These are phyloP conservation scores for Nemania sp. DNA, from an alignment of 2,329 filamentous ascomycete species.

Conservation along the genomic window DNA sequence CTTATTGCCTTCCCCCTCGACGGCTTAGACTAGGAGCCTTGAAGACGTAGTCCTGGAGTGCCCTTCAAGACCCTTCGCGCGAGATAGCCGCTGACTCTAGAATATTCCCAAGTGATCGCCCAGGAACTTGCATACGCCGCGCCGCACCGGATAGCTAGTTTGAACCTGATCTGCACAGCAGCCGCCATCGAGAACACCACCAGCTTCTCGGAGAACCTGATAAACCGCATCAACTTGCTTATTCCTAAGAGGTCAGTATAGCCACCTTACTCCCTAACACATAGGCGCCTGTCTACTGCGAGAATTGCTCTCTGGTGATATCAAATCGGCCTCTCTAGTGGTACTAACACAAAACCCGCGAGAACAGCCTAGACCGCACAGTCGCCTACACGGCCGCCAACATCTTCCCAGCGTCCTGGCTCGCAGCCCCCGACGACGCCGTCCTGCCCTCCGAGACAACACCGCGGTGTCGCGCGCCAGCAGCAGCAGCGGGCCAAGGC, in stretches of 20 bases:
- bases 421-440: conserved; percentile 70
- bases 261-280: not conserved
- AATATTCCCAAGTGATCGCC: conserved; percentile 71
- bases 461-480: conserved; percentile 53
- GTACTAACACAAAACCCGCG: conserved; percentile 7
- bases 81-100: conserved; percentile 4
- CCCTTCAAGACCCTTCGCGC: conserved; percentile 48
- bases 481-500: conserved; percentile 39
- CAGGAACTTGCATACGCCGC: conserved; percentile 77
- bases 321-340: not conserved
- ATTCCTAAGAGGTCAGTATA: conserved; percentile 68
- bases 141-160: conserved; percentile 65
- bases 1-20: not conserved
- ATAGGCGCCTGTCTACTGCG: too few species aligned
- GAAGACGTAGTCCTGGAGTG: conserved; percentile 49
- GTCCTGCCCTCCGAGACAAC: conserved; percentile 59
- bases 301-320: too few species aligned
- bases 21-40: not conserved
- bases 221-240: conserved; percentile 66
- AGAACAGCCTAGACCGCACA: conserved; percentile 67
- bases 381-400: conserved; percentile 73
- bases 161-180: conserved; percentile 72
- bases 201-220: conserved; percentile 73
- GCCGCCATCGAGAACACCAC: conserved; percentile 71
- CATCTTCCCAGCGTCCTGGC: conserved; percentile 75